Evolutionary conservation across 176 grass and related monocot genomes (phyloP), one percentile per base, ranked within the genome.

Genomic region (Panicum miliaceum): DNA sequence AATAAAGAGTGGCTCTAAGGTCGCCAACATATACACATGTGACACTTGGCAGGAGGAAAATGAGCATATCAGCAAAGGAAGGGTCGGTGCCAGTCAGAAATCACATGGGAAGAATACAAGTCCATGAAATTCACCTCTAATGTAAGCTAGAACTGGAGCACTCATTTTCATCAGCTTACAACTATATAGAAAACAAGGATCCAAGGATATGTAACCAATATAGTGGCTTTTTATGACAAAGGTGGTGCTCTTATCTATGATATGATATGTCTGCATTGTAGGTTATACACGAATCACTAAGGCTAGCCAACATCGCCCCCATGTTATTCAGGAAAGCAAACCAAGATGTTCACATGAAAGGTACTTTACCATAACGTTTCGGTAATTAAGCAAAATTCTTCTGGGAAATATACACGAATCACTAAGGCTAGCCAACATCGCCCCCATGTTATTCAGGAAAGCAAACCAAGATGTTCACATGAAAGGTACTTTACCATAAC

Each of bases 31-130:
- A 2, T 8, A 56, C 14, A 45, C 67, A 23, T 34, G 2, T 0
- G 29, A 32, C 29, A 32, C 29, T 32, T 48, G 34, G 4, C 80
- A 94, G 89, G 89, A 90, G 29, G 89, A 94, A 64, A 84, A 91
- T 61, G 64, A 90, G 29, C 11, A 62, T 6, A 85, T 94, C 16
- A 6, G 19, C 7, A 87, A 79, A 46, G 61, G 71, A 26, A 88
- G 77, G 52, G 58, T 15, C 4, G 26, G 87, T 26, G 66, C 81
- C 0, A 12, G 82, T 23, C 89, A 0, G 87, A 70, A 2, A 66
- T 91, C 48, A 94, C 92, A 82, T 94, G 89, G 92, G 70, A 77
- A 19, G 89, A 94, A 77, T 91, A 94, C 64, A 91, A 91, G 77
- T 89, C 86, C 19, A 91, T 91, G 89, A 82, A 69, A 29, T 89